Evolutionary conservation across 352 stramenopile genomes (phyloP), one percentile per base, ranked within the genome.

Genomic region (Phytophthora constricta): DNA sequence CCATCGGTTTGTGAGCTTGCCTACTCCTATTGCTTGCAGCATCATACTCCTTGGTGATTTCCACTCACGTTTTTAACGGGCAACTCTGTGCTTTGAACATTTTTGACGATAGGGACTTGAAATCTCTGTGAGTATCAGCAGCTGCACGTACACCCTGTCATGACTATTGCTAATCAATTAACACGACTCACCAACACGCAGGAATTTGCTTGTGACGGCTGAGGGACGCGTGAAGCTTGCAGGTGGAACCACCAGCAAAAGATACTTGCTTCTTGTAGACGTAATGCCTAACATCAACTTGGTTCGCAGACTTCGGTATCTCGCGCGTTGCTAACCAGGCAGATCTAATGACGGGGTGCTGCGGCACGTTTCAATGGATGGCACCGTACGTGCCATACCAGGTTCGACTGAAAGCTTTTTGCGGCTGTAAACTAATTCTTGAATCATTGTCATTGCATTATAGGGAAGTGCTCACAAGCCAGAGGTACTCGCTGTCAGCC

Each of bases 281-380:
- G 17, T 34, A 27, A 11, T 53, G 42, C 39, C 14, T 16, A 10
- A 31, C 3, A 4, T 53, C 13, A 7, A 9, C 39, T 54, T 13
- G 39, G 28, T 13, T 37, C 23, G 5, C 48, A 89, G 86, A 95
- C 54, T 95, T 95, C 45, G 86, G 86, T 0, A 93, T 93, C 48
- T 89, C 86, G 11, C 82, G 86, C 5, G 53, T 90, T 5, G 84
- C 82, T 2, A 60, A 80, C 42, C 66, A 83, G 34, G 68, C 63
- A 13, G 74, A 83, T 27, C 34, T 85, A 19, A 95, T 92, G 85
- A 92, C 85, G 0, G 77, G 83, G 7, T 95, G 85, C 45, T 91
- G 85, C 42, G 85, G 87, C 19, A 93, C 87, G 8, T 95, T 86
- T 62, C 87, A 93, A 58, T 92, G 83, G 87, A 92, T 93, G 87